These are phyloP conservation scores for Penicillium manginii DNA, from an alignment of 495 filamentous ascomycete genomes.

Conservation along the genomic window DNA sequence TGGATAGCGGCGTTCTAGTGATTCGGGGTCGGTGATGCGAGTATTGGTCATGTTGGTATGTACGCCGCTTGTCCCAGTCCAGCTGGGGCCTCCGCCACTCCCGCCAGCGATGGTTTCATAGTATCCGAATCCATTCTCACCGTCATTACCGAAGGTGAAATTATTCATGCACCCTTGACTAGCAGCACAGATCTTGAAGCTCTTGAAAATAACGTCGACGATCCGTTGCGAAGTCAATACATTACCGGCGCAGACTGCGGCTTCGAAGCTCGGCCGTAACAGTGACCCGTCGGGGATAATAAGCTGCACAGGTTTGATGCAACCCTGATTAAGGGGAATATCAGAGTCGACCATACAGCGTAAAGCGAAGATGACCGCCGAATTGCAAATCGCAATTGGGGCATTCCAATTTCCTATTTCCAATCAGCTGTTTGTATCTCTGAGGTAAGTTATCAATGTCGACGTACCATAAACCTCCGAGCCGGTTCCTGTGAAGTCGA, in stretches of 20 bases:
- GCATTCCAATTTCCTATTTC: conserved; percentile 77
- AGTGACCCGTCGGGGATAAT: conserved; percentile 78
- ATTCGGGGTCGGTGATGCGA: conserved; percentile 88
- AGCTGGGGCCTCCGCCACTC: conserved; percentile 75
- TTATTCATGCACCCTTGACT: conserved; percentile 91
- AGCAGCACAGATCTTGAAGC: conserved; percentile 84
- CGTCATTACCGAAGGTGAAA: conserved; percentile 46
- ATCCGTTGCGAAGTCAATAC: conserved; percentile 73
- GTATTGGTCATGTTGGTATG: conserved; percentile 98
- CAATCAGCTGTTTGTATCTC: background rate
- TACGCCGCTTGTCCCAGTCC: conserved; percentile 84
- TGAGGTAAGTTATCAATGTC: background rate
- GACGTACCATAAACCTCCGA: conserved; percentile 73
- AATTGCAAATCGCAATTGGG: conserved; percentile 84
- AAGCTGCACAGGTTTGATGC: conserved; percentile 80
- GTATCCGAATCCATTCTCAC: conserved; percentile 77
- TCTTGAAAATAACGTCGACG: conserved; percentile 88
- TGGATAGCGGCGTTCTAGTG: conserved; percentile 91
- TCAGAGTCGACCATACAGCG: conserved; percentile 85
- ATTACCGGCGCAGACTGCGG: conserved; percentile 88
- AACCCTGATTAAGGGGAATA: conserved; percentile 94
- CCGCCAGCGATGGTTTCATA: conserved; percentile 95
- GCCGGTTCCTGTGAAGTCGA: conserved; percentile 84
- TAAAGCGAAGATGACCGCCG: conserved; percentile 65
- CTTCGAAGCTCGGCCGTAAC: conserved; percentile 76